Percentiles rank a stretch among this genome's conserved stretches.
phyloP scores from a whole-genome alignment of 2,329 filamentous ascomycete species.

The Botryotinia globosa region DNA sequence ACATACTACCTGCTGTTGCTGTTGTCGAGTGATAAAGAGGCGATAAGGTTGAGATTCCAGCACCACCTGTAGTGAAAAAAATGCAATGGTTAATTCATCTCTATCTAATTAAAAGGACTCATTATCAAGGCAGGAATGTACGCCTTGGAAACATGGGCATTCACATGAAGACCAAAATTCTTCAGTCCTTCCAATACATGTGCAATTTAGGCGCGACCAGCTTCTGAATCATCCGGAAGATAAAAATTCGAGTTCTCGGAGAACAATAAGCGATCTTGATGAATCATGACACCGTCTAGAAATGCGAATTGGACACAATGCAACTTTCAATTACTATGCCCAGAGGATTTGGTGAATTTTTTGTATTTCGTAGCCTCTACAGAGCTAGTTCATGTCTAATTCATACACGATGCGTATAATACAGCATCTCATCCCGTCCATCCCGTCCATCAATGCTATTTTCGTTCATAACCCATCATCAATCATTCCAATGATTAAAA shows the following conservation, averaged over 20 bases:
- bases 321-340: too few relatives aligned
- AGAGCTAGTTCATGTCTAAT: not conserved
- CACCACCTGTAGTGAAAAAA: too few relatives aligned
- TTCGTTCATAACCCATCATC: constrained; percentile 5
- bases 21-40: not conserved
- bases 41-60: too few relatives aligned
- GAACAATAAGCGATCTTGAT: not conserved
- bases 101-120: not conserved
- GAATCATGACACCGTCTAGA: not conserved
- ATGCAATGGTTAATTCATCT: not conserved
- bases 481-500: not conserved
- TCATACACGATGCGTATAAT: not conserved
- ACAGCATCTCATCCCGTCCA: not conserved
- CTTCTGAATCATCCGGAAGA: not conserved
- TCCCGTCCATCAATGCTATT: not conserved
- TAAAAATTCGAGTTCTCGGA: not conserved
- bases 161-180: not conserved
- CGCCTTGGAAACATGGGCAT: not conserved
- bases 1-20: not conserved
- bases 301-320: not conserved
- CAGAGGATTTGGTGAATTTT: not conserved
- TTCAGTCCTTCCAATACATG: not conserved
- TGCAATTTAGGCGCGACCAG: not conserved
- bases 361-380: not conserved
- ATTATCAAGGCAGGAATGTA: too few relatives aligned